phyloP scores from a whole-genome alignment of 257 asterid species.

The Linderniella brevidens region DNA sequence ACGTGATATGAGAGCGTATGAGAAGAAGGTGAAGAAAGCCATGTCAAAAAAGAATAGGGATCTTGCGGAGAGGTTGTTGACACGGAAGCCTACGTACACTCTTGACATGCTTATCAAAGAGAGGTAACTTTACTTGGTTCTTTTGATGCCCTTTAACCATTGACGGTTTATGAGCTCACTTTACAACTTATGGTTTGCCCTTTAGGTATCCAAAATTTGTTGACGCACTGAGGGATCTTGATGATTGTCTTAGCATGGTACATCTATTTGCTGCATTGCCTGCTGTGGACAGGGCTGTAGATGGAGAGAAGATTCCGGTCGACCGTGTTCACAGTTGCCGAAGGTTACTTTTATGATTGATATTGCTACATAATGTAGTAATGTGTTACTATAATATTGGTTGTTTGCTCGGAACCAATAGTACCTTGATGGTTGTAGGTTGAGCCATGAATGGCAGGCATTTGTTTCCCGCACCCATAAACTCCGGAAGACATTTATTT shows the following conservation, averaged over 20 bases:
- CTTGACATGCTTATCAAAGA: conserved; percentile 74
- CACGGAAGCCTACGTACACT: conserved; percentile 61
- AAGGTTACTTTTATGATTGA: conserved; percentile 27
- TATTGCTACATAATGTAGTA: no score
- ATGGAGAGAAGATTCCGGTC: conserved; percentile 76
- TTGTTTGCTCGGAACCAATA: background rate
- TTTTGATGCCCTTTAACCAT: background rate
- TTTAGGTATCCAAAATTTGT: conserved; percentile 75
- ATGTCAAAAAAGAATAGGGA: conserved; percentile 67
- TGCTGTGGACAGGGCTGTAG: conserved; percentile 59
- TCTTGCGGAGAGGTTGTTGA: conserved; percentile 64
- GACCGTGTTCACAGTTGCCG: conserved; percentile 69
- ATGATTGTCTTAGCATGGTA: conserved; percentile 91
- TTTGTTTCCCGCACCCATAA: conserved; percentile 75
- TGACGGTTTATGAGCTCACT: background rate
- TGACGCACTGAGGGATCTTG: conserved; percentile 90
- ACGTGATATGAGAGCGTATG: conserved; percentile 58
- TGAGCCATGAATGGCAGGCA: conserved; percentile 99
- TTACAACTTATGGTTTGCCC: conserved; percentile 4
- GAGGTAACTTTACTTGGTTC: conserved; percentile 27
- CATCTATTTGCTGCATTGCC: conserved; percentile 98
- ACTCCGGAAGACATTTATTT: conserved; percentile 81
- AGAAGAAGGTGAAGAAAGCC: conserved; percentile 74
- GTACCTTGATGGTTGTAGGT: conserved; percentile 24
- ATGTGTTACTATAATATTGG: no score